Evolutionary conservation across 192 early-diverging fungal genomes (phyloP).

Genomic region (Funneliformis mosseae): DNA sequence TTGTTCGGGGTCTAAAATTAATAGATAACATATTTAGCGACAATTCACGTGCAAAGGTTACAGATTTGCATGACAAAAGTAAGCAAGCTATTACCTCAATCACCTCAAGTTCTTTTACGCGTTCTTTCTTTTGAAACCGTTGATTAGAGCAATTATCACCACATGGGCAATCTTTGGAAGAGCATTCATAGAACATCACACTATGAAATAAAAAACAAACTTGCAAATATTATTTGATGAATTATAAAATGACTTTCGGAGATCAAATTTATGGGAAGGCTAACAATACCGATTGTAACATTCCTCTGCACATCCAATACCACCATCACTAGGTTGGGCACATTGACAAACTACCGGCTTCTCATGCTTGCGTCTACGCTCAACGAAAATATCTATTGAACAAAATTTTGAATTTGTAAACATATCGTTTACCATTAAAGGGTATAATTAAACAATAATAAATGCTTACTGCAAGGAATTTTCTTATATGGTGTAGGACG

Average conservation of each 20-base stretch:
- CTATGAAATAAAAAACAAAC: constrained; percentile 20
- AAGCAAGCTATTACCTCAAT: constrained; percentile 53
- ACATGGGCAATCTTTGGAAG: constrained; percentile 64
- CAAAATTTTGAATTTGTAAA: constrained; percentile 2
- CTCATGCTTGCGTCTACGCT: constrained; percentile 63
- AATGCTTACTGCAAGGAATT: constrained; percentile 57
- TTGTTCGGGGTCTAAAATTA: constrained; percentile 56
- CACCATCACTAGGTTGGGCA: constrained; percentile 52
- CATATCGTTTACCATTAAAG: neutral
- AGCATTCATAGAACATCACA: constrained; percentile 78
- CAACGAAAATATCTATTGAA: constrained; percentile 71
- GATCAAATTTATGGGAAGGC: neutral
- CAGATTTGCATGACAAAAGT: neutral
- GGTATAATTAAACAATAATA: neutral
- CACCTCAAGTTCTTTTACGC: constrained; percentile 58
- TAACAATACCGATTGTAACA: constrained; percentile 67
- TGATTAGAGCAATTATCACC: constrained; percentile 75
- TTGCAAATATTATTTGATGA: neutral
- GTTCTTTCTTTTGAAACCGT: constrained; percentile 64
- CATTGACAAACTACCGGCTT: constrained; percentile 64
- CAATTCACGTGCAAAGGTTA: neutral
- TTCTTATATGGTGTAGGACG: constrained; percentile 54
- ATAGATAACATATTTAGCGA: neutral
- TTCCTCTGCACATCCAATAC: constrained; percentile 64
- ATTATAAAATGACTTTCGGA: neutral